These are phyloP conservation scores for Perkinsus marinus DNA, from an alignment of 169 alveolate genomes.

Conservation along the genomic window DNA sequence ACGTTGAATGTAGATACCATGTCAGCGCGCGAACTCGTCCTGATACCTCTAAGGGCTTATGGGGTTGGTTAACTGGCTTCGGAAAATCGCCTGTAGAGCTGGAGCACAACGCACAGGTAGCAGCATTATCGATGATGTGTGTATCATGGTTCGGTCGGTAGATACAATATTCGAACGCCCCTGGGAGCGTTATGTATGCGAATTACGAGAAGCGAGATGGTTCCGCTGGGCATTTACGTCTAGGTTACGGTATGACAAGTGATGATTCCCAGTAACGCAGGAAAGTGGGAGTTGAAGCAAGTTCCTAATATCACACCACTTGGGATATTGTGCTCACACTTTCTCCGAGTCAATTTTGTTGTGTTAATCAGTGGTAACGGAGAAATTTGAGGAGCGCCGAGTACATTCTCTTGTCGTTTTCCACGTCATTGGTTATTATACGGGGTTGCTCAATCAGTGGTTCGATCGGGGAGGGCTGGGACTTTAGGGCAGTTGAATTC, in stretches of 20 bases:
- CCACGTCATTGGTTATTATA: too few relatives aligned
- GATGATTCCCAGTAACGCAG: not conserved
- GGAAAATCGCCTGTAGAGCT: not conserved
- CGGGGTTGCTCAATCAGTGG: too few relatives aligned
- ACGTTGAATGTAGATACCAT: not conserved
- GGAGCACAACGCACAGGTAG: not conserved
- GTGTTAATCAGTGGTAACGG: too few relatives aligned
- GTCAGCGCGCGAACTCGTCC: not conserved
- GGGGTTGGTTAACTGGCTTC: not conserved
- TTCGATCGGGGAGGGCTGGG: too few relatives aligned
- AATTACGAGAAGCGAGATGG: not conserved
- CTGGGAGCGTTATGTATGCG: not conserved
- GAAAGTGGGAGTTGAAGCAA: not conserved
- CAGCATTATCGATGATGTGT: not conserved
- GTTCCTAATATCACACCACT: not conserved
- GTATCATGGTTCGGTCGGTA: not conserved
- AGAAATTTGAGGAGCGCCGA: too few relatives aligned
- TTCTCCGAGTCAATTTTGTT: too few relatives aligned
- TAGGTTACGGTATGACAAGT: not conserved
- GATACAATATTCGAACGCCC: not conserved
- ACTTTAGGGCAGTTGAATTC: too few relatives aligned
- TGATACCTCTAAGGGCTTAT: not conserved
- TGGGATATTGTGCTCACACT: not conserved
- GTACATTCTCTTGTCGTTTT: too few relatives aligned
- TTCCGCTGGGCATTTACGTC: not conserved